phyloP scores from a whole-genome alignment of 139 green algal species.

The Edaphochlamys debaryana region DNA sequence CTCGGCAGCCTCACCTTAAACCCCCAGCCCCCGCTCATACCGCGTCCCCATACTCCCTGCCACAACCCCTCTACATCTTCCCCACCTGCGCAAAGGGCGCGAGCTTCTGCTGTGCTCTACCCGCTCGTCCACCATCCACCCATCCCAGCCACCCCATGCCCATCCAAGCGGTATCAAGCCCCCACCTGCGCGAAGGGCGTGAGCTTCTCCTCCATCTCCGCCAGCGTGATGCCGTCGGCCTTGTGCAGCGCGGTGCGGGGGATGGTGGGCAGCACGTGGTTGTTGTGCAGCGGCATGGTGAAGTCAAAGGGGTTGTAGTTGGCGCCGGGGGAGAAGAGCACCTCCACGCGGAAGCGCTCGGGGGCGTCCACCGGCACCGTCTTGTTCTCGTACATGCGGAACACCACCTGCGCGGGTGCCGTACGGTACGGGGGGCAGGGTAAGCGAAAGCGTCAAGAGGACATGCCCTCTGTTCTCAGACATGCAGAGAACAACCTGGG shows the following conservation, averaged over 20 bases:
- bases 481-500: too few species aligned
- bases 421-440: too few species aligned
- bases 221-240: conserved; percentile 40
- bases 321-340: conserved; percentile 83
- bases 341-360: conserved; percentile 88
- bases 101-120: conserved; percentile 55
- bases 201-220: conserved; percentile 56
- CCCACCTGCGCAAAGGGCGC: conserved; percentile 41
- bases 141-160: too few species aligned
- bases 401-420: conserved; percentile 77
- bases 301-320: conserved; percentile 68
- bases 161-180: too few species aligned
- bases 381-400: conserved; percentile 97
- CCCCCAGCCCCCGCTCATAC: too few species aligned
- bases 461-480: too few species aligned
- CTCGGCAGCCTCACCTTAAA: too few species aligned
- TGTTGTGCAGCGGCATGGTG: not conserved
- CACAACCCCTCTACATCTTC: too few species aligned
- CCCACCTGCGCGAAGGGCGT: conserved; percentile 42
- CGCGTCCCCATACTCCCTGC: too few species aligned
- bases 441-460: too few species aligned
- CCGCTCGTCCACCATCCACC: too few species aligned
- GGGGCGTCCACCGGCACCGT: conserved; percentile 62
- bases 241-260: conserved; percentile 26
- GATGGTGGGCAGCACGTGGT: conserved; percentile 46